Conservation (phyloP, 305 asterid species). For the Coffea humblotiana region DNA sequence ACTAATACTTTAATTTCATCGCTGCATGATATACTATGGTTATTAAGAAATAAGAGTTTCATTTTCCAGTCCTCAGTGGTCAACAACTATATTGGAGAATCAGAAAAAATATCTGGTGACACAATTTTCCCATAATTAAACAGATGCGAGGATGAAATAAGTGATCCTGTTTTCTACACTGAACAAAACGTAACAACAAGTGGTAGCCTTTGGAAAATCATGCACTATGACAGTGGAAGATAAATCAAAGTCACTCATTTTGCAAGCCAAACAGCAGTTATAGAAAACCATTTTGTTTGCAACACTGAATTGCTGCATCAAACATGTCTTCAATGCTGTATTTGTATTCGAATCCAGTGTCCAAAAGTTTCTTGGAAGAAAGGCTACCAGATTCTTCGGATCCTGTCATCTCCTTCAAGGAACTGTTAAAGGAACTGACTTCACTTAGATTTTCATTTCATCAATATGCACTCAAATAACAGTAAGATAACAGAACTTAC, state of each 20-base stretch:
- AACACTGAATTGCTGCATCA: constrained; percentile 42
- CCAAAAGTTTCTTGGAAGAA: constrained; percentile 41
- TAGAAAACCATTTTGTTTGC: constrained; percentile 36
- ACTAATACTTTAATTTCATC: neutral
- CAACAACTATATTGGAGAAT: neutral
- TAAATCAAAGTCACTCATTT: neutral
- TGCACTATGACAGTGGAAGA: neutral
- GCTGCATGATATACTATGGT: neutral
- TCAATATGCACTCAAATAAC: neutral
- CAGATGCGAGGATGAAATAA: no score
- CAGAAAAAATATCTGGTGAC: neutral
- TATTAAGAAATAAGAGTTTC: neutral
- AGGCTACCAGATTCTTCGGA: constrained; percentile 14
- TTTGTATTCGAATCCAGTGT: constrained; percentile 34
- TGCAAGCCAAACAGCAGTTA: constrained; percentile 9
- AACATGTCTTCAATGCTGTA: constrained; percentile 43
- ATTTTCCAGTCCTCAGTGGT: neutral
- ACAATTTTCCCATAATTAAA: neutral
- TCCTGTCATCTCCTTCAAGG: constrained; percentile 7
- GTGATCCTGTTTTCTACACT: no score
- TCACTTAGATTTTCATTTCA: neutral
- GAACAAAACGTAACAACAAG: no score
- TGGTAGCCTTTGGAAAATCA: neutral
- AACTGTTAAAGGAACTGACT: constrained; percentile 14
- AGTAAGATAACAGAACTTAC: constrained; percentile 32